Evolutionary conservation across 75 land plant species (phyloP).

Genomic region (Pseudotsuga menziesii): DNA sequence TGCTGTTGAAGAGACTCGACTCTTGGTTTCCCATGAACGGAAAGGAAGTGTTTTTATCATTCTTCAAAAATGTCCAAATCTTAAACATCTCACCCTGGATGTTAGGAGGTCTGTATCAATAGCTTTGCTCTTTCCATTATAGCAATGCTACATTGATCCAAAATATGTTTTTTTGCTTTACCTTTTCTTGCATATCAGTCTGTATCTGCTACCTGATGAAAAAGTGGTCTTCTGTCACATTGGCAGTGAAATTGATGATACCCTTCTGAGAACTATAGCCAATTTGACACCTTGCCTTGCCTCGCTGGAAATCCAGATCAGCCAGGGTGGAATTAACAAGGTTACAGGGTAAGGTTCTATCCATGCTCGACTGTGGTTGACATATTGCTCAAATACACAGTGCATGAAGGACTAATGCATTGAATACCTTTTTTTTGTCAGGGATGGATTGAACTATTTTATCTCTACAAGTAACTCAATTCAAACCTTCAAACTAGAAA

Average conservation of each 20-base stretch:
- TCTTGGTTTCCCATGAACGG: conserved; percentile 29
- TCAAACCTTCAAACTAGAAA: conserved; percentile 53
- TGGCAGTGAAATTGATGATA: conserved; percentile 10
- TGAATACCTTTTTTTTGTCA: conserved; percentile 5
- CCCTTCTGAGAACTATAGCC: background rate
- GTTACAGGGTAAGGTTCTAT: conserved; percentile 7
- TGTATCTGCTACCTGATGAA: background rate
- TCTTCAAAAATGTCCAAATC: conserved; percentile 47
- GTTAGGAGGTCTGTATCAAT: background rate
- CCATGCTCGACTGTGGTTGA: background rate
- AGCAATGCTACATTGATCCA: background rate
- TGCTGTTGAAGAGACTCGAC: conserved; percentile 46
- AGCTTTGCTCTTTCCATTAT: background rate
- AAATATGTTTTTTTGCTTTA: too few species aligned
- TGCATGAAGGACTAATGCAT: background rate
- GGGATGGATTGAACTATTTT: conserved; percentile 64
- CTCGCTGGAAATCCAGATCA: conserved; percentile 7
- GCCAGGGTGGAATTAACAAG: conserved; percentile 2
- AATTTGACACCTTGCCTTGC: background rate
- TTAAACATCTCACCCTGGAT: conserved; percentile 26
- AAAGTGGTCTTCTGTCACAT: background rate
- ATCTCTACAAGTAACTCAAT: conserved; percentile 45
- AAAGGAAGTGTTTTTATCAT: conserved; percentile 44
- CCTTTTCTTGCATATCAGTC: background rate
- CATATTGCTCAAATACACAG: background rate